Evolutionary conservation across 768 basidiomycete species (phyloP), one percentile per base, ranked within the genome.

Genomic region (Mycena kentingensis): DNA sequence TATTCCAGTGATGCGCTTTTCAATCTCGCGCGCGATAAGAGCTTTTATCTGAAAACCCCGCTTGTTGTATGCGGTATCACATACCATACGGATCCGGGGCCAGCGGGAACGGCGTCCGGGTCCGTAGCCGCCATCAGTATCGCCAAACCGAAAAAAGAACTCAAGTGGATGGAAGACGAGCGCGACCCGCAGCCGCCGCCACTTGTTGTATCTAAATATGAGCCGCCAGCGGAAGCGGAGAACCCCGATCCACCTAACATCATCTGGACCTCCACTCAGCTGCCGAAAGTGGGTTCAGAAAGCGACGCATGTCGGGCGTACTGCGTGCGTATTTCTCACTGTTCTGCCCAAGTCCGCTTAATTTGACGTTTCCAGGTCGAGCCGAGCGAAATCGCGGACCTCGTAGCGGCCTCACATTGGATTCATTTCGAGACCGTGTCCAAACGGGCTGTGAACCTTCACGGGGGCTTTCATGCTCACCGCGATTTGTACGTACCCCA

Each of bases 401-500:
- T 46, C 6, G 26, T 28, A 46, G 27, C 26, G 18, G 27, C 26
- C 7, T 46, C 44, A 7, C 44, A 12, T 6, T 46, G 44, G 44
- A 46, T 46, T 19, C 10, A 46, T 46, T 7, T 31, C 10, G 44
- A 29, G 21, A 46, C 44, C n/a, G 44, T 31, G 6, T 25, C 44
- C 13, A 12, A 22, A 27, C 15, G 44, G n/a, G 44, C 44, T 15
- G 44, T 46, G 16, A 28, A 15, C 16, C 44, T 46, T 15, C 44
- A 46, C 21, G 44, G 44, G 13, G 44, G 44, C 5, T 46, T 46
- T 19, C 18, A 46, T 31, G 44, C 44, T 18, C 44, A 46, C 19
- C 13, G 31, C 15, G 44, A 28, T 18, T 13, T 8, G 44, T 46
- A 31, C 5, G 44, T 32, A 7, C 22, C 25, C 12, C 41, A 42